Evolutionary conservation across 495 filamentous ascomycete genomes (phyloP), one percentile per base, ranked within the genome.

Genomic region (Endocarpon pusillum): DNA sequence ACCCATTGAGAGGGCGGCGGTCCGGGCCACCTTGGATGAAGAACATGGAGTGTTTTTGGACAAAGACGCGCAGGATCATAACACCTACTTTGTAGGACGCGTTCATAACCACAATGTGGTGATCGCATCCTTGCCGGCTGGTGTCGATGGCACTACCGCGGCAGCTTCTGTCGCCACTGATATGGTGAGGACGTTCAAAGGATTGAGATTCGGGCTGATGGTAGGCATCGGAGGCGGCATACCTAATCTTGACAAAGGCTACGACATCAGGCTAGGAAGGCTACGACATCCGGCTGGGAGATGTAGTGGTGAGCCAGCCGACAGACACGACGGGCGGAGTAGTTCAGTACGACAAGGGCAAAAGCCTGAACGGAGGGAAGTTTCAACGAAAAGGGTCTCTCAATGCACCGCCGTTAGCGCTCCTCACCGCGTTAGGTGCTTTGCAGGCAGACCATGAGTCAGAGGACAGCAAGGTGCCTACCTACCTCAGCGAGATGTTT

Each of bases 181-280:
- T n/a, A 42, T 62, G 53, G 17, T 44, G 2, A 25, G 35, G 6
- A 57, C 22, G 17, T 66, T 66, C 39, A 42, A 40, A 2, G 44
- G 44, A 11, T 34, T 66, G 18, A 38, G 57, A 16, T 39, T 61
- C 28, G 37, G 46, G 10, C 39, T 69, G 26, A 56, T 65, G 44
- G 61, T 67, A 6, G 61, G 62, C 18, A 57, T 63, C 30, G 58
- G 52, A 3, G 58, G 57, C 21, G 58, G 58, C 3, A 48, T 48
- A 1, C 56, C 59, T 7, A 43, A 33, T 22, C 17, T 26, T 10
- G 33, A 35, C n/a, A 11, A 42, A 32, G 21, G 5, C 11, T 34
- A 53, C 23, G 17, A 7, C 9, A 11, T 35, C 39, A 25, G 30
- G 43, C 18, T 49, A 62, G 32, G n/a, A n/a, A n/a, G 38, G 44